These are phyloP conservation scores for Tremellales sp. DNA, from an alignment of 1,284 basidiomycete genomes.

Conservation along the genomic window DNA sequence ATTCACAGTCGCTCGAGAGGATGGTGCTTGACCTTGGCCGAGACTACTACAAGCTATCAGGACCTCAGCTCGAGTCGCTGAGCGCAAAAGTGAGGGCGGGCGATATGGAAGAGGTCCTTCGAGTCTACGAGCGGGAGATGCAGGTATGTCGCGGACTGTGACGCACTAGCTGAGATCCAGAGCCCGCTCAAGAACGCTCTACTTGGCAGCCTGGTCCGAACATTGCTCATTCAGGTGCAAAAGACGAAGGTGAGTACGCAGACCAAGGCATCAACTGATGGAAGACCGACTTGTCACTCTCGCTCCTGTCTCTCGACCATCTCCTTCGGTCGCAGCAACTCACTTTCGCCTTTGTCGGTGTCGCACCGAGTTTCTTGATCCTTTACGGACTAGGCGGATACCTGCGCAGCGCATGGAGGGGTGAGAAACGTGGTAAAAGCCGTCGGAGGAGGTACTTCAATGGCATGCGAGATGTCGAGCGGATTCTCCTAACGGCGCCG, in stretches of 20 bases:
- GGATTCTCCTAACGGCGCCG: conserved; percentile 54
- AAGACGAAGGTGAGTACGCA: conserved; percentile 75
- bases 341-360: conserved; percentile 94
- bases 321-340: conserved; percentile 91
- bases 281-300: conserved; percentile 87
- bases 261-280: conserved; percentile 5
- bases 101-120: conserved; percentile 81
- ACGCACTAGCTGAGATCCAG: conserved; percentile 20
- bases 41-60: conserved; percentile 60
- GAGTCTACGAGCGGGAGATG: conserved; percentile 90
- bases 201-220: conserved; percentile 75
- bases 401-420: conserved; percentile 53
- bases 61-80: conserved; percentile 62
- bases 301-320: conserved; percentile 75
- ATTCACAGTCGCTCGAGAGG: conserved; percentile 72
- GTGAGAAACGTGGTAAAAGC: conserved; percentile 45
- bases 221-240: conserved; percentile 88
- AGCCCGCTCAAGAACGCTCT: conserved; percentile 76
- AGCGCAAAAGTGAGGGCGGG: conserved; percentile 68
- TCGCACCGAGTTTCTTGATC: conserved; percentile 82
- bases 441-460: conserved; percentile 48
- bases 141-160: conserved; percentile 48
- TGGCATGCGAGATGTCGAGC: conserved; percentile 57
- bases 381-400: conserved; percentile 66
- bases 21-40: conserved; percentile 83